These are phyloP conservation scores for Fallopia convolvulus DNA, from an alignment of 148 eudicot species.

Conservation along the genomic window DNA sequence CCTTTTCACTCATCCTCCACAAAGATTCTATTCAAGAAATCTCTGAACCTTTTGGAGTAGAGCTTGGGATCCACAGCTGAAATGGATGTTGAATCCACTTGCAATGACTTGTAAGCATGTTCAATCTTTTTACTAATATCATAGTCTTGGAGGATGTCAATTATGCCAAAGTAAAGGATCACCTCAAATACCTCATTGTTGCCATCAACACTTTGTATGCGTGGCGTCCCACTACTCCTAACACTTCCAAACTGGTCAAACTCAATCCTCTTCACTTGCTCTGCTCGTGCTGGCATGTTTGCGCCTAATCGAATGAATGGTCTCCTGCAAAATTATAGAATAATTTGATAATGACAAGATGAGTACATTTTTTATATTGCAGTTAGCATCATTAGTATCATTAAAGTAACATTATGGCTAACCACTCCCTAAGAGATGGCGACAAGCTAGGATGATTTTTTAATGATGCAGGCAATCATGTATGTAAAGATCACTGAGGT, in stretches of 20 bases:
- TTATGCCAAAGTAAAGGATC: constrained; percentile 18
- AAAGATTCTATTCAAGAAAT: constrained; percentile 15
- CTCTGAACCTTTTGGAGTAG: constrained; percentile 16
- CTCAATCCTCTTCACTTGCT: constrained; percentile 13
- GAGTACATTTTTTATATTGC: background rate
- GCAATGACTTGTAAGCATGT: constrained; percentile 19
- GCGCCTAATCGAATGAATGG: constrained; percentile 16
- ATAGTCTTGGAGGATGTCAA: constrained; percentile 18
- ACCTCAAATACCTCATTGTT: constrained; percentile 11
- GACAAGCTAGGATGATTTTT: background rate
- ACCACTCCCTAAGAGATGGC: background rate
- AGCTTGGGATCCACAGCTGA: constrained; percentile 18
- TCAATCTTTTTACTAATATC: constrained; percentile 16
- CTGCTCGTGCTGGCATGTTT: constrained; percentile 21
- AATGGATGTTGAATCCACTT: constrained; percentile 16
- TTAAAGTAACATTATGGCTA: background rate
- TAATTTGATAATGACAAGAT: background rate
- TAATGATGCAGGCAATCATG: constrained; percentile 2
- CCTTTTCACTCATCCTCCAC: constrained; percentile 11
- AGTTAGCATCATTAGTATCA: background rate
- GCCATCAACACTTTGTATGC: constrained; percentile 2
- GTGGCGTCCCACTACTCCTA: constrained; percentile 12
- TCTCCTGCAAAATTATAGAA: constrained; percentile 7
- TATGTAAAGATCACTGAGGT: background rate
- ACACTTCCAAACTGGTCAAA: background rate